Base-by-base conservation (phyloP, 2,329 filamentous ascomycete species). In the Lachnellula subtilissima region DNA sequence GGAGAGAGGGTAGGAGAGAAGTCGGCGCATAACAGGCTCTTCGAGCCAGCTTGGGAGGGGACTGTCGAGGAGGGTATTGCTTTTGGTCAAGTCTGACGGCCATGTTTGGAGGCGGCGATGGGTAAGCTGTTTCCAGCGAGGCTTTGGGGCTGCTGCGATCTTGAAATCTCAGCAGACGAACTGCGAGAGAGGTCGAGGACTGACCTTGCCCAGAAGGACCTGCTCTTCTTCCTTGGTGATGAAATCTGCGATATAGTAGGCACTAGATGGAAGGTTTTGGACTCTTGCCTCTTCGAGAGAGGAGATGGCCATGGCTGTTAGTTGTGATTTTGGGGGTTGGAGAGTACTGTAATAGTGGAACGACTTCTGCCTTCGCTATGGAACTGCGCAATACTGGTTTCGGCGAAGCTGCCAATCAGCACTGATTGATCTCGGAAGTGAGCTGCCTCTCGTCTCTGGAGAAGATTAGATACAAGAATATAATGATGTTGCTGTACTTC, bases 51-150 rank as follows among this genome's bases (percentile, higher is more conserved):
- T 50, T 14, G 93, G 92, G 6, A 97, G 77, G 6, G 86, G 79
- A 2, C 86, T 79, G 52, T 86, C 84, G 23, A 97, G 78, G 1
- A 99, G 81, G 15, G 83, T 87, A 70, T 96, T 83, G 8, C 72
- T 81, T 53, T 85, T 82, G 37, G 90, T 87, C 9, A 97, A 82
- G 55, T 90, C 83, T 2, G 89, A 94, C 1, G 93, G 94, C 80
- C 92, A 91, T 0, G 90, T 90, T 77, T 97, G 92, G 0, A 99
- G 83, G 43, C 93, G 87, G 54, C 94, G 88, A 71, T 91, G 90
- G n/a, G 87, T 84, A 54, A 99, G 86, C 50, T 87, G 81, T 60
- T 90, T 92, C 93, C 94, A 99, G 69, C 86, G 82, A 25, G 88
- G 86, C 60, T 85, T 86, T 25, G 89, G 87, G 0, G 84, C 85